Evolutionary conservation across 345 rosid genomes (phyloP).

Genomic region (Turnera subulata): DNA sequence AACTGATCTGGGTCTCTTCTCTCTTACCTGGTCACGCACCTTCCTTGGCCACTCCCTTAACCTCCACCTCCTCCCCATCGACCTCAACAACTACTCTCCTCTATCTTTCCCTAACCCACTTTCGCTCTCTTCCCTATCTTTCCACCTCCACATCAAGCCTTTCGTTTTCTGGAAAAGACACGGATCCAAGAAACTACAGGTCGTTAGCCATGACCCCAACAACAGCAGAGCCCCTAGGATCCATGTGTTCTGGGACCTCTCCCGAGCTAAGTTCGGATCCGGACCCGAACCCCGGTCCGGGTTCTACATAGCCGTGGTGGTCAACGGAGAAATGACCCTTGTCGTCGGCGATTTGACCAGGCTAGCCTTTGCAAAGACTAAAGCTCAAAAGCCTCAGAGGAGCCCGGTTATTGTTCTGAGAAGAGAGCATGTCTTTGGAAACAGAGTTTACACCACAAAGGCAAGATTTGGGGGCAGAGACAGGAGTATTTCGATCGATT

Average conservation of each 20-base stretch:
- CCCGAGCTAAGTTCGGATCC: slow-evolving; percentile 70
- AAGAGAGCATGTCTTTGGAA: slow-evolving; percentile 76
- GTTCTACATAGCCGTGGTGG: slow-evolving; percentile 70
- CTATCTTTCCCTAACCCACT: slow-evolving; percentile 40
- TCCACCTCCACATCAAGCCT: slow-evolving; percentile 62
- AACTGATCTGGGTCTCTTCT: slow-evolving; percentile 71
- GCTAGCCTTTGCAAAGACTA: slow-evolving; percentile 56
- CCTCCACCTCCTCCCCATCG: slow-evolving; percentile 62
- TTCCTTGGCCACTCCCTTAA: slow-evolving; percentile 73
- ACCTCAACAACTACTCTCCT: slow-evolving; percentile 35
- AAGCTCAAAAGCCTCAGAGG: slow-evolving; percentile 31
- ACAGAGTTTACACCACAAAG: slow-evolving; percentile 52
- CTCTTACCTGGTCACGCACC: slow-evolving; percentile 78
- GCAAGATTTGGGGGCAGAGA: slow-evolving; percentile 73
- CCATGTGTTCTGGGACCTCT: slow-evolving; percentile 73
- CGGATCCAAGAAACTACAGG: slow-evolving; percentile 52
- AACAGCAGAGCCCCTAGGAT: slow-evolving; percentile 18
- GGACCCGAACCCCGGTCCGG: slow-evolving; percentile 84
- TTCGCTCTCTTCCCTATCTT: slow-evolving; percentile 43
- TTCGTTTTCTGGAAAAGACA: slow-evolving; percentile 72
- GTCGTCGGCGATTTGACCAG: slow-evolving; percentile 66
- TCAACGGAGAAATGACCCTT: slow-evolving; percentile 60
- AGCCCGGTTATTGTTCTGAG: slow-evolving; percentile 55
- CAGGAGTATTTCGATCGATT: slow-evolving; percentile 67
- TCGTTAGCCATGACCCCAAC: slow-evolving; percentile 1